phyloP scores from a whole-genome alignment of 2,329 filamentous ascomycete genomes.

The Colletotrichum sp. region DNA sequence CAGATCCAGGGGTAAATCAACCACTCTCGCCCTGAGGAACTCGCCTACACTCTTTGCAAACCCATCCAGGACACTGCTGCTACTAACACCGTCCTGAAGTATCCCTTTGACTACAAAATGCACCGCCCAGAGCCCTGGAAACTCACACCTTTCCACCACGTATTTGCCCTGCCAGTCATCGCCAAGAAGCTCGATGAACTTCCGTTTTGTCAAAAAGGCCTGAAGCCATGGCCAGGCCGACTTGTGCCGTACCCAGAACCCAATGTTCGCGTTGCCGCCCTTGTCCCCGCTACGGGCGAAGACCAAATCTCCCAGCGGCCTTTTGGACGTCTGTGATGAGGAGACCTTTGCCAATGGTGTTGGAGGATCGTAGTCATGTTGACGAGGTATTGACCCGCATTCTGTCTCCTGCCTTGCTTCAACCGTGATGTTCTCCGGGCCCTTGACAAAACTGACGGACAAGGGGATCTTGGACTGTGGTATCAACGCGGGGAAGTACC shows the following conservation, averaged over 20 bases:
- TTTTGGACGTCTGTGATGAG: constrained; percentile 2
- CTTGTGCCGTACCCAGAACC: constrained; percentile 39
- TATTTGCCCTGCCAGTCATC: constrained; percentile 46
- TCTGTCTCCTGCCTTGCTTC: not conserved
- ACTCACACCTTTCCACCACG: constrained; percentile 50
- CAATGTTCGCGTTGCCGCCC: constrained; percentile 37
- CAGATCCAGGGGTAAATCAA: constrained; percentile 31
- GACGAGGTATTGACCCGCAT: not conserved
- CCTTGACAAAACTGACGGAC: constrained; percentile 24
- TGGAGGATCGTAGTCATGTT: not conserved
- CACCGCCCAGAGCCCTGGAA: constrained; percentile 43
- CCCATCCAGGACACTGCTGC: constrained; percentile 49
- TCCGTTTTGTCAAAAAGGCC: constrained; percentile 38
- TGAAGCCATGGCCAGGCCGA: constrained; percentile 46
- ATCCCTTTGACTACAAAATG: constrained; percentile 53
- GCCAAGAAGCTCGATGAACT: constrained; percentile 43
- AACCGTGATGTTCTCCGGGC: not conserved
- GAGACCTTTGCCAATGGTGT: not conserved
- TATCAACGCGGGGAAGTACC: constrained; percentile 36
- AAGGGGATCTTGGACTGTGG: constrained; percentile 18
- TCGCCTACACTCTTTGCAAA: constrained; percentile 59
- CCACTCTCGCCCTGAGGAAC: constrained; percentile 41
- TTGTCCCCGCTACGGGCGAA: constrained; percentile 38
- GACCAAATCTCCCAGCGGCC: constrained; percentile 34
- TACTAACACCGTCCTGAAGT: constrained; percentile 50